Conservation (phyloP, 495 filamentous ascomycete genomes). For the Hypoxylon subgilvum region DNA sequence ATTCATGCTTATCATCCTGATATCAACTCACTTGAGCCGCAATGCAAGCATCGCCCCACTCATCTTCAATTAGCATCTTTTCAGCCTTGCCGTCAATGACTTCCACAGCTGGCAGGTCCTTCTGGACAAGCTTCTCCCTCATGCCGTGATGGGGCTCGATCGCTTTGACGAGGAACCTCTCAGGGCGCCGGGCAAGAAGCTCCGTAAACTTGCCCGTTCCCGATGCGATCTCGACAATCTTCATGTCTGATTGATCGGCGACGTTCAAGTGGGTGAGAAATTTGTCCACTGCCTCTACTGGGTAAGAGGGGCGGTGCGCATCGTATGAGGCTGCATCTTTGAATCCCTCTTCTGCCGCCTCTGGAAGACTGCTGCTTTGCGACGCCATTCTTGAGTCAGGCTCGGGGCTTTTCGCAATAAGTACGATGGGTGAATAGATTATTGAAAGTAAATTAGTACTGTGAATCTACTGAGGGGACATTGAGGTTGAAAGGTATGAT, state of each 20-base stretch:
- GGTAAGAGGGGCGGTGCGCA: conserved; percentile 66
- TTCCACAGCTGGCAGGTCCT: conserved; percentile 56
- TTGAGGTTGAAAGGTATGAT: neutral
- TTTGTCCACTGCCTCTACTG: conserved; percentile 56
- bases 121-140: conserved; percentile 60
- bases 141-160: conserved; percentile 68
- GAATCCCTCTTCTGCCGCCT: conserved; percentile 56
- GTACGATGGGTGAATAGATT: neutral
- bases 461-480: neutral
- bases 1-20: conserved; percentile 5
- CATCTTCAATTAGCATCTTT: conserved; percentile 58
- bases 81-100: conserved; percentile 61
- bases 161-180: conserved; percentile 62
- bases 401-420: neutral
- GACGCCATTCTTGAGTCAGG: conserved; percentile 22
- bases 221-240: conserved; percentile 66
- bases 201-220: conserved; percentile 74
- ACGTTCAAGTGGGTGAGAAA: conserved; percentile 59
- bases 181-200: conserved; percentile 56
- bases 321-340: conserved; percentile 64
- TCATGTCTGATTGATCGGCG: conserved; percentile 45
- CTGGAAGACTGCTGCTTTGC: conserved; percentile 34
- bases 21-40: conserved; percentile 64
- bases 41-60: conserved; percentile 67
- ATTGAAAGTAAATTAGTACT: neutral